Conservation (phyloP, 1,284 basidiomycete species). For the Pholiota adiposa region DNA sequence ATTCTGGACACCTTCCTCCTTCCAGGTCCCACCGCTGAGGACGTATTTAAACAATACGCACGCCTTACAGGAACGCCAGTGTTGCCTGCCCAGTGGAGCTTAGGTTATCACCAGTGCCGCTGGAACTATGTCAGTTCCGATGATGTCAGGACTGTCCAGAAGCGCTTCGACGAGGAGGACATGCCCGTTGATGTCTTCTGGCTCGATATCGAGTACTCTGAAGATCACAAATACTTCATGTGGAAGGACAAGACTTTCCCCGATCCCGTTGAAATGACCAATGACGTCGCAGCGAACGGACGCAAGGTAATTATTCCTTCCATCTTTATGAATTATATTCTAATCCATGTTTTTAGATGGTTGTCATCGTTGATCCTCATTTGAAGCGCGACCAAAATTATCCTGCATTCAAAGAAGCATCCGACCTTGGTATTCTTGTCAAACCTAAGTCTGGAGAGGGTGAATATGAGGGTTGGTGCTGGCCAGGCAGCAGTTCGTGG, state of each 20-base stretch:
- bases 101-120: conserved; percentile 96
- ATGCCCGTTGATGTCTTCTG: conserved; percentile 98
- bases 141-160: conserved; percentile 89
- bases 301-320: conserved; percentile 68
- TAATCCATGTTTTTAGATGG: conserved; percentile 66
- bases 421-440: conserved; percentile 81
- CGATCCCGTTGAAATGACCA: conserved; percentile 92
- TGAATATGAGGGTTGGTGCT: conserved; percentile 99
- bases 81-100: conserved; percentile 89
- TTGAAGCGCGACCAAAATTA: conserved; percentile 85
- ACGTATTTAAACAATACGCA: conserved; percentile 88
- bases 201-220: conserved; percentile 97
- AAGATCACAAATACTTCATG: conserved; percentile 97
- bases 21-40: conserved; percentile 83
- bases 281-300: conserved; percentile 83
- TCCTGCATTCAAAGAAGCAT: conserved; percentile 86
- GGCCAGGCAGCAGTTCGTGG: conserved; percentile 95
- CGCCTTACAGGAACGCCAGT: conserved; percentile 84
- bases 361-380: conserved; percentile 97
- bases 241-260: conserved; percentile 95
- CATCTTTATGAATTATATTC: neutral
- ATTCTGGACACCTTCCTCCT: conserved; percentile 95
- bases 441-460: conserved; percentile 79
- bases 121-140: conserved; percentile 97
- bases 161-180: conserved; percentile 89